Percentiles rank a stretch among this genome's conserved stretches.
Evolutionary conservation across 2,329 filamentous ascomycete species (phyloP).

Genomic region (Graphiopsis chlorocephala): DNA sequence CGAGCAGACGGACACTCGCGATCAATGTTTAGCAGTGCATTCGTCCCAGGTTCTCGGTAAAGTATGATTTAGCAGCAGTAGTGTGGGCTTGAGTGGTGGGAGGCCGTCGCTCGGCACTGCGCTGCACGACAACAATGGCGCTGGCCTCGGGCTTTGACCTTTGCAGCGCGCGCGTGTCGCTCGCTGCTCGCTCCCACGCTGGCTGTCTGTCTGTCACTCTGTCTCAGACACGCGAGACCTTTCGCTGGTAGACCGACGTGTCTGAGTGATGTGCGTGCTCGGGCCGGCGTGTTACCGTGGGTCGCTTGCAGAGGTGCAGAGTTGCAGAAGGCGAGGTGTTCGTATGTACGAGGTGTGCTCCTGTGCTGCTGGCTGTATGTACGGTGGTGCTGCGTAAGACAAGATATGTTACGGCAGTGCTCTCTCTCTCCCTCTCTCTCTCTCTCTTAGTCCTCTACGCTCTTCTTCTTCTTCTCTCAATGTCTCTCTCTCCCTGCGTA

Average conservation of each 20-base stretch:
- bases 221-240: conserved; percentile 4
- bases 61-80: conserved; percentile 2
- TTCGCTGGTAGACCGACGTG: neutral
- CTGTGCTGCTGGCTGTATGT: neutral
- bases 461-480: neutral
- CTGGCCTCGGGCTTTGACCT: neutral
- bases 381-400: neutral
- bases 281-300: conserved; percentile 2
- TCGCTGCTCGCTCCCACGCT: neutral
- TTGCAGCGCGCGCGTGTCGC: neutral
- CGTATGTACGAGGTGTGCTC: neutral
- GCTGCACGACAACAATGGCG: conserved; percentile 11
- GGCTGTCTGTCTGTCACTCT: neutral
- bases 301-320: neutral
- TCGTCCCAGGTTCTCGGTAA: conserved; percentile 16
- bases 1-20: neutral
- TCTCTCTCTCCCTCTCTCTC: no score
- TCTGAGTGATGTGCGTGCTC: neutral
- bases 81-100: neutral
- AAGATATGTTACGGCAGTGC: neutral
- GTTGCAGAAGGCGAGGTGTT: neutral
- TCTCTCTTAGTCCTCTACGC: no score
- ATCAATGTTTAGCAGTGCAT: conserved; percentile 7
- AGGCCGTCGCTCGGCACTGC: conserved; percentile 12
- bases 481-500: neutral